phyloP scores from a whole-genome alignment of 2,329 filamentous ascomycete species.

The Colletotrichum paranaense region DNA sequence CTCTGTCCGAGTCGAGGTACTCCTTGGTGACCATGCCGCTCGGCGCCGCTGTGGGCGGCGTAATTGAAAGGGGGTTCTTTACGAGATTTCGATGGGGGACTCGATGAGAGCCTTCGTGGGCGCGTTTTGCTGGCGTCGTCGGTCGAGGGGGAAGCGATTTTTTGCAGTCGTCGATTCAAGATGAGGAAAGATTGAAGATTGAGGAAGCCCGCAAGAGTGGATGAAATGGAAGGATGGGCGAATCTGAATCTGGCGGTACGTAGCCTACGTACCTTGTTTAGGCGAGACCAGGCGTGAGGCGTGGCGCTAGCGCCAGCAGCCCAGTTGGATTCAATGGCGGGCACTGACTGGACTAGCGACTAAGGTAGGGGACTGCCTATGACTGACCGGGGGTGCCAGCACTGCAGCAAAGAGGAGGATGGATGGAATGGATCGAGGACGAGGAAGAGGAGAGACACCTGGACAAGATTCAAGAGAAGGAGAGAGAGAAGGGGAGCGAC shows the following conservation, averaged over 20 bases:
- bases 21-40: conserved; percentile 64
- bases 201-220: conserved; percentile 35
- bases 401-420: neutral
- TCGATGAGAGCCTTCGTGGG: conserved; percentile 14
- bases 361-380: conserved; percentile 3
- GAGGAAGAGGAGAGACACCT: neutral
- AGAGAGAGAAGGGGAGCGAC: too few relatives aligned
- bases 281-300: conserved; percentile 36
- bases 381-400: neutral
- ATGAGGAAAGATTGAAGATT: conserved; percentile 36
- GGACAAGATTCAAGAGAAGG: too few relatives aligned
- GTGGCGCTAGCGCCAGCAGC: conserved; percentile 35
- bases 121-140: conserved; percentile 24
- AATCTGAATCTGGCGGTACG: conserved; percentile 37
- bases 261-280: conserved; percentile 36
- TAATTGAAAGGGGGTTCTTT: conserved; percentile 17
- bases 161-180: conserved; percentile 33
- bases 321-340: conserved; percentile 21
- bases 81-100: neutral
- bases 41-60: conserved; percentile 36
- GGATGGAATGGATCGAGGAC: neutral
- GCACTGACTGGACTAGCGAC: conserved; percentile 15
- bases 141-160: conserved; percentile 14
- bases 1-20: conserved; percentile 72
- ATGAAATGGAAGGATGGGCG: conserved; percentile 35